Evolutionary conservation across 2,329 filamentous ascomycete species (phyloP), one percentile per base, ranked within the genome.

Genomic region (Ramularia collo-cygni): DNA sequence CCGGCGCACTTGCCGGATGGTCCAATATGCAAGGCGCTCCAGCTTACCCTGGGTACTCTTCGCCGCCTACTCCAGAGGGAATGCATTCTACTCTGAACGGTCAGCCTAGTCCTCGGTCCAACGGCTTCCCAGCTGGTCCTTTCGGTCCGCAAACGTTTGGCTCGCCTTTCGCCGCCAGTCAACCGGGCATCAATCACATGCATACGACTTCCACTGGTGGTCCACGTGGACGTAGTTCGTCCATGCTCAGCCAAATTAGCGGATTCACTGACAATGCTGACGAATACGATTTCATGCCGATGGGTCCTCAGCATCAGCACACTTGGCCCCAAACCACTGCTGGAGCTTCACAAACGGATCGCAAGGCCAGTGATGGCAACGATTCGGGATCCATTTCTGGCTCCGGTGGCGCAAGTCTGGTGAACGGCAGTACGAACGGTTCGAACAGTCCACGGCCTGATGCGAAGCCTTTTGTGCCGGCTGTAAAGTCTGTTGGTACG

Each of bases 61-160:
- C 67, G 28, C 68, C 68, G 21, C 64, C 64, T 0, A 79, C 76
- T n/a, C 77, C 77, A n/a, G 77, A 80, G 60, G 74, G 74, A 18
- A 68, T 70, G 21, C 60, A 79, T 10, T 74, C 75, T 16, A 75
- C 73, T 8, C 68, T 40, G 6, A 46, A 44, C 27, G 50, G 50
- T 35, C 43, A 47, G 33, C 32, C 46, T 38, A 47, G 41, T 35
- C 43, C 43, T 45, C 42, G 44, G 31, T 29, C 47, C 13, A 50
- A 47, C 28, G 47, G 47, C 28, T 46, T 41, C 39, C 41, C 38
- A 41, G 44, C 40, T 31, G 39, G 42, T n/a, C n/a, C 45, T 15
- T 48, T 48, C 40, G 43, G 43, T 35, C 46, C 51, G 10, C 38
- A 34, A 17, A 14, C 46, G 28, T 54, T 50, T 42, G 43, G 47